phyloP scores from a whole-genome alignment of 2,329 filamentous ascomycete genomes.

The Colletotrichum eremochloae region DNA sequence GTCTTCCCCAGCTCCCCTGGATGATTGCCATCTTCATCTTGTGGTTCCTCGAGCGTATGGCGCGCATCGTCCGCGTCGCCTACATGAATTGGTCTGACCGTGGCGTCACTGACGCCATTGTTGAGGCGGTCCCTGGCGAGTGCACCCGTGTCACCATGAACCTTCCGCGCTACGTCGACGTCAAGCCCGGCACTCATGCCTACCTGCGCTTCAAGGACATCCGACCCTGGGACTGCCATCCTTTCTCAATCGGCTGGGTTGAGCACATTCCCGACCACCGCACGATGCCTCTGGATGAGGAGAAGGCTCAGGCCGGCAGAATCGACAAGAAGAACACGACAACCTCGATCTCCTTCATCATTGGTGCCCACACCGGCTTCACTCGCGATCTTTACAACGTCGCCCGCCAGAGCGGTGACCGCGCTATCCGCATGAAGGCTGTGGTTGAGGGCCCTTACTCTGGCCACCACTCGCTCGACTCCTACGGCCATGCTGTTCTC shows the following conservation, averaged over 20 bases:
- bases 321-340: slow-evolving; percentile 58
- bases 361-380: slow-evolving; percentile 89
- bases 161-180: slow-evolving; percentile 74
- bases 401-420: slow-evolving; percentile 67
- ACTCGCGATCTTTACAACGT: slow-evolving; percentile 84
- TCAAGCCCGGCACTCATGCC: slow-evolving; percentile 79
- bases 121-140: slow-evolving; percentile 78
- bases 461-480: slow-evolving; percentile 86
- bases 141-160: slow-evolving; percentile 78
- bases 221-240: slow-evolving; percentile 79
- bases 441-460: slow-evolving; percentile 92
- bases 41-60: slow-evolving; percentile 80
- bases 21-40: slow-evolving; percentile 80
- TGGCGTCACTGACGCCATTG: slow-evolving; percentile 73
- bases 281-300: slow-evolving; percentile 49
- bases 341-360: slow-evolving; percentile 81
- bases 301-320: slow-evolving; percentile 55
- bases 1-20: slow-evolving; percentile 79
- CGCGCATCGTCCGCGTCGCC: slow-evolving; percentile 72
- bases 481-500: slow-evolving; percentile 91
- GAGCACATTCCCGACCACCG: slow-evolving; percentile 63
- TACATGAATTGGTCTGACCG: slow-evolving; percentile 74
- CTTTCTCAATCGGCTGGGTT: slow-evolving; percentile 84
- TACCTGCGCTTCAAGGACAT: slow-evolving; percentile 79
- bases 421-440: slow-evolving; percentile 74